phyloP scores from a whole-genome alignment of 495 filamentous ascomycete genomes.

The Trypethelium eluteriae region DNA sequence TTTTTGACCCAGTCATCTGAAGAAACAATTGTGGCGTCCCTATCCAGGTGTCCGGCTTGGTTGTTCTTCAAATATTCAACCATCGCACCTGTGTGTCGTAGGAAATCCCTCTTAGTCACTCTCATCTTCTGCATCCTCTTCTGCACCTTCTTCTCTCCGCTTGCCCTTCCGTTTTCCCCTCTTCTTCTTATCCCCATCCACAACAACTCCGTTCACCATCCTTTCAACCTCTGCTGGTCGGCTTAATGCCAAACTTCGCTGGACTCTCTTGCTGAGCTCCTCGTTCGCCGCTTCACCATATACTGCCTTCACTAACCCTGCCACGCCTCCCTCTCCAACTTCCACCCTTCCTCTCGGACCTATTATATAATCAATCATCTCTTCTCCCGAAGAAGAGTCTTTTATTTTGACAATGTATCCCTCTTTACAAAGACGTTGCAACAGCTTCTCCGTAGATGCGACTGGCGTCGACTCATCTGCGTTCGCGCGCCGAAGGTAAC shows the following conservation, averaged over 20 bases:
- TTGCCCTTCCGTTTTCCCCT: constrained; percentile 17
- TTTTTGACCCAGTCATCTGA: too few species aligned
- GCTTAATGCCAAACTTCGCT: constrained; percentile 30
- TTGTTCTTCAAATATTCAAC: neutral
- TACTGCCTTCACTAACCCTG: constrained; percentile 58
- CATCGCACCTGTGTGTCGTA: neutral
- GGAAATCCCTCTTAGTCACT: constrained; percentile 9
- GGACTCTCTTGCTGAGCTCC: constrained; percentile 34
- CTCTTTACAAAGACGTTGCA: constrained; percentile 69
- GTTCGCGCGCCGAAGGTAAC: constrained; percentile 69
- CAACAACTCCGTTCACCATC: neutral
- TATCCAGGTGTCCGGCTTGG: neutral
- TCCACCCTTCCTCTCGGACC: constrained; percentile 83
- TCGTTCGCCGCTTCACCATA: constrained; percentile 34
- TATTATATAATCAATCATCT: constrained; percentile 66
- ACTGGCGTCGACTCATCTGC: constrained; percentile 65
- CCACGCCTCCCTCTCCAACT: constrained; percentile 64
- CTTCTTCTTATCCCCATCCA: constrained; percentile 17
- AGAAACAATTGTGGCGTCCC: neutral
- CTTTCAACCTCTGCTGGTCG: constrained; percentile 15
- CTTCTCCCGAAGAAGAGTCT: constrained; percentile 43
- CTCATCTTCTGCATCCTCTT: constrained; percentile 20
- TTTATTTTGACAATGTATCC: constrained; percentile 72
- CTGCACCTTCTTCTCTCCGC: constrained; percentile 18
- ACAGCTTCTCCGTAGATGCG: constrained; percentile 54